Base-by-base conservation (phyloP, 768 basidiomycete genomes). In the Trametes meyenii region DNA sequence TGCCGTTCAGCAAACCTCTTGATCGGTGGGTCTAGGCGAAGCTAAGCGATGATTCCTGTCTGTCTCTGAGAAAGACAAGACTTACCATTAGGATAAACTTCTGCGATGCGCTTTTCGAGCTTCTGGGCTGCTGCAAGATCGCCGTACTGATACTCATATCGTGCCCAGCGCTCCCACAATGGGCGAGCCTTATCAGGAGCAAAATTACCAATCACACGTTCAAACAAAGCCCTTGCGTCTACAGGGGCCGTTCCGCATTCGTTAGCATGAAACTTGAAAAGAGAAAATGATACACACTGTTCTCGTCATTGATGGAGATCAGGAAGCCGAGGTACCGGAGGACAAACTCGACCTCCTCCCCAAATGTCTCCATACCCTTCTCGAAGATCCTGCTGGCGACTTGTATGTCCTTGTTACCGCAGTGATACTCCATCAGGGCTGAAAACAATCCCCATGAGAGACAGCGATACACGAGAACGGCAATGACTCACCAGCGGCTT, bases 201-300 rank as follows among this genome's bases (percentile, higher is more conserved):
- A 72, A 97, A 94, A 4, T 83, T 88, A 16, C 81, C 74, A 24
- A 96, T 90, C 7, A 92, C 88, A 26, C 92, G 85, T 71, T 99
- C 96, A 71, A 99, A 99, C 26, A 98, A 78, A 0, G 96, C 96
- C 57, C 96, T 86, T 1, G 96, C 97, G 77, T 99, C 97, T 99
- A 62, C 7, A 50, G 39, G 40, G 44, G 29, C 29, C 29, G 8
- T 33, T 8, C 29, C 29, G 29, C 29, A 42, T 46, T 67, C 29
- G 48, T 45, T 51, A 56, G 39, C 54, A 50, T 39, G 63, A 62
- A n/a, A 6, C 55, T 50, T 21, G 48, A 51, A 50, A 17, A 38
- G 50, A 46, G 50, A 29, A 42, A 51, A 33, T 16, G 52, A 26
- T 38, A 79, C 92, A 67, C 71, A 97, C 96, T 99, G 70, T 88